Conservation (phyloP, 495 filamentous ascomycete genomes). For the Elasticomyces elasticus region DNA sequence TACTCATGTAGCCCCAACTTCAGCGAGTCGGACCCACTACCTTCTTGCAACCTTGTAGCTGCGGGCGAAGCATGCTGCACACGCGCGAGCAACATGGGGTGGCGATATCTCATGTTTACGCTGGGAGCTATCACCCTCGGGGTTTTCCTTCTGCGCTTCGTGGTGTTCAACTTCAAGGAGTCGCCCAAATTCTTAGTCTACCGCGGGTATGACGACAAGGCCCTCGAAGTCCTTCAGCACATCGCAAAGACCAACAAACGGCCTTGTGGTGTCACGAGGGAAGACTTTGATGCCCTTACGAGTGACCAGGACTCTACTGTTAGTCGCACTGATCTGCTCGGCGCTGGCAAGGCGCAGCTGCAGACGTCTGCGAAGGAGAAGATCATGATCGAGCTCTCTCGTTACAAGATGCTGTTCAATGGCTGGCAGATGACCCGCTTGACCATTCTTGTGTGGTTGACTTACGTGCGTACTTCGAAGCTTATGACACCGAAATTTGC, state of each 20-base stretch:
- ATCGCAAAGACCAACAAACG: constrained; percentile 35
- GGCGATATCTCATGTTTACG: constrained; percentile 45
- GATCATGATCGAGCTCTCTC: constrained; percentile 28
- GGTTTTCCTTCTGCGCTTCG: constrained; percentile 39
- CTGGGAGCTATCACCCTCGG: constrained; percentile 35
- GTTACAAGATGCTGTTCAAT: constrained; percentile 35
- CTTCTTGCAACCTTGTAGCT: constrained; percentile 29
- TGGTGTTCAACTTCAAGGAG: constrained; percentile 39
- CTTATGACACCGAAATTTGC: background rate
- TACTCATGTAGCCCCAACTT: constrained; percentile 34
- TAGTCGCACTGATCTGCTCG: constrained; percentile 18
- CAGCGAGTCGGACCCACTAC: constrained; percentile 23
- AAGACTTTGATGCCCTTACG: constrained; percentile 29
- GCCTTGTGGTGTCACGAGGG: constrained; percentile 28
- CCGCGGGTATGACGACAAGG: constrained; percentile 36
- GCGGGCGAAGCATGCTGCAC: constrained; percentile 37
- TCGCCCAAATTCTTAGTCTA: constrained; percentile 39
- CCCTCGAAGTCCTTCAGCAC: constrained; percentile 33
- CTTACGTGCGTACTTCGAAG: constrained; percentile 32
- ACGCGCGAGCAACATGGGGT: constrained; percentile 42
- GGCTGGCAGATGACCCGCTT: constrained; percentile 30
- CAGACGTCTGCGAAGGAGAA: constrained; percentile 25
- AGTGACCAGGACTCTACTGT: constrained; percentile 20
- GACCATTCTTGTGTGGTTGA: constrained; percentile 37
- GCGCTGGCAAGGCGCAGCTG: constrained; percentile 23